These are phyloP conservation scores for Fusarium camptoceras DNA, from an alignment of 2,329 filamentous ascomycete genomes.

Conservation along the genomic window DNA sequence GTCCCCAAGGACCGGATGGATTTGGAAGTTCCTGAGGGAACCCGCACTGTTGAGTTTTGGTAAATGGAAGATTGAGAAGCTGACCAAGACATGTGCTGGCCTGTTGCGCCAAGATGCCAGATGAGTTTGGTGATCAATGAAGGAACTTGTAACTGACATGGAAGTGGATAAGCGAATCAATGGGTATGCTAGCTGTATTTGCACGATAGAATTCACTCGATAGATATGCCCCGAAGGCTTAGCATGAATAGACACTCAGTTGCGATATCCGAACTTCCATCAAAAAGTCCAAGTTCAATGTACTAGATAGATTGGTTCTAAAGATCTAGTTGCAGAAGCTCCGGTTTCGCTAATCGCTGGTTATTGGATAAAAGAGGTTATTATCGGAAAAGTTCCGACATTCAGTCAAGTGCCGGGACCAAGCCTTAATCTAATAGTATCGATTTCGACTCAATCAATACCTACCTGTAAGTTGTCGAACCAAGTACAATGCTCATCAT, in stretches of 20 bases:
- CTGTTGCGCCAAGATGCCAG: not conserved
- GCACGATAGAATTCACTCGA: not conserved
- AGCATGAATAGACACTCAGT: not conserved
- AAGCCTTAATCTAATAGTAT: not conserved
- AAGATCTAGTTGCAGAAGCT: not conserved
- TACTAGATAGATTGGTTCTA: too few relatives aligned
- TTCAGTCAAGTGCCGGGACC: not conserved
- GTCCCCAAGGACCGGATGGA: conserved; percentile 17
- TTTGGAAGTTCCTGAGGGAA: conserved; percentile 42
- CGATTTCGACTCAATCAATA: not conserved
- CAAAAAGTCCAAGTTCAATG: not conserved
- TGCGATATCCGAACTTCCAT: not conserved
- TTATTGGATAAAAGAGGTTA: conserved; percentile 1
- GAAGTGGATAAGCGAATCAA: not conserved
- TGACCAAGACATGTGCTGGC: not conserved
- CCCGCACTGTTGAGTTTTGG: conserved; percentile 48
- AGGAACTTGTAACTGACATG: not conserved
- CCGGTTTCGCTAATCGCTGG: conserved; percentile 12
- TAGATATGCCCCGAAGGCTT: not conserved
- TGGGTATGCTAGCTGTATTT: not conserved
- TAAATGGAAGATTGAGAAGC: conserved; percentile 18
- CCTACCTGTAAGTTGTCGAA: conserved; percentile 22
- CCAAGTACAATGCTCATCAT: conserved; percentile 41
- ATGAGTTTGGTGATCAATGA: not conserved
- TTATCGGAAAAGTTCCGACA: conserved; percentile 20